Evolutionary conservation across 2,329 filamentous ascomycete species (phyloP).

Genomic region (Talaromyces sp.): DNA sequence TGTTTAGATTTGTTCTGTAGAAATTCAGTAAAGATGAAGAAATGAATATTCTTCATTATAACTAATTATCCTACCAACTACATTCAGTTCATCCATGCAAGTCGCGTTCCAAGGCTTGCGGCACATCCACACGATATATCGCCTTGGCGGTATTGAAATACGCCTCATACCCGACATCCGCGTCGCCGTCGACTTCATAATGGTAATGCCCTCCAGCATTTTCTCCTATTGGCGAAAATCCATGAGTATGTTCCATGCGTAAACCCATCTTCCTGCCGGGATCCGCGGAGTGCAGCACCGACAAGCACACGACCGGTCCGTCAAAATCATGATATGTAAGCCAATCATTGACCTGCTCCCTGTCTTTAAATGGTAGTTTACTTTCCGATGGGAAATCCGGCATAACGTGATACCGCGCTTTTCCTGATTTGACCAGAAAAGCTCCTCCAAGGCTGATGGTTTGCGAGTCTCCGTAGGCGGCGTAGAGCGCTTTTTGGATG

Average conservation of each 20-base stretch:
- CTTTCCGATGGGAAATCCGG: background rate
- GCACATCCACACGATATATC: conserved; percentile 36
- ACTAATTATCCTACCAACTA: background rate
- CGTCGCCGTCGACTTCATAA: conserved; percentile 28
- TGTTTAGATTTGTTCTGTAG: too few relatives aligned
- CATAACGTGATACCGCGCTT: background rate
- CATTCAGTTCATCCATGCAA: background rate
- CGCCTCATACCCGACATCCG: conserved; percentile 39
- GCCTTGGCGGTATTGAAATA: conserved; percentile 41
- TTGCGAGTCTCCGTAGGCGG: background rate
- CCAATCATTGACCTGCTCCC: conserved; percentile 22
- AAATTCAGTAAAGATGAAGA: too few relatives aligned
- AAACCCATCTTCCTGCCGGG: conserved; percentile 29
- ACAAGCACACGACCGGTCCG: conserved; percentile 35
- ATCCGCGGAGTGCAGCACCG: conserved; percentile 39
- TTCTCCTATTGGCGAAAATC: conserved; percentile 29
- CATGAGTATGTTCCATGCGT: conserved; percentile 46
- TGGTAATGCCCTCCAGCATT: conserved; percentile 43
- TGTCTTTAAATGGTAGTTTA: background rate
- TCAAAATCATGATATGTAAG: conserved; percentile 34
- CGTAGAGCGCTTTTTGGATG: background rate
- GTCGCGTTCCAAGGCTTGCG: background rate
- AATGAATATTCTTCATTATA: background rate
- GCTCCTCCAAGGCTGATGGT: background rate
- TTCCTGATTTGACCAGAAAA: background rate